Percentiles rank a stretch among this genome's conserved stretches.
Conservation (phyloP, 2,329 filamentous ascomycete genomes). For the Hypoxylon sp. region DNA sequence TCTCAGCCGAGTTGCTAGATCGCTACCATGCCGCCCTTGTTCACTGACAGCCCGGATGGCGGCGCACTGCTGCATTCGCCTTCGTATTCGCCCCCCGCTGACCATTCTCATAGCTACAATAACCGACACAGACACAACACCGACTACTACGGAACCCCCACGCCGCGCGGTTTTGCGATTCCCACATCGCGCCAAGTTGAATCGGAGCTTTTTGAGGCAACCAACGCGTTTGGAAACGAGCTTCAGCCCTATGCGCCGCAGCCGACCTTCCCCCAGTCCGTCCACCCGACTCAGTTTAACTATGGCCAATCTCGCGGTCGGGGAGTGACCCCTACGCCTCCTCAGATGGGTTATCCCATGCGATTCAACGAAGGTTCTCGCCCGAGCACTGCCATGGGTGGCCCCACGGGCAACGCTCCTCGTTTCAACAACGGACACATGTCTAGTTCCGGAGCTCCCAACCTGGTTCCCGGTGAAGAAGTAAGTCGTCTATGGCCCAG, state of each 20-base stretch:
- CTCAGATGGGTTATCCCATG: background rate
- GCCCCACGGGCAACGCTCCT: background rate
- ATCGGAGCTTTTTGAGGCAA: conserved; percentile 3
- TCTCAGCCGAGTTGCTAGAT: background rate
- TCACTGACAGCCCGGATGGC: conserved; percentile 18
- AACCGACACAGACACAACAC: too few species aligned
- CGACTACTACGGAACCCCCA: too few species aligned
- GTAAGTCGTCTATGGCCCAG: conserved; percentile 16
- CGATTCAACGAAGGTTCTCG: background rate
- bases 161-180: too few species aligned
- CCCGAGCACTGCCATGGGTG: too few species aligned
- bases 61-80: conserved; percentile 34
- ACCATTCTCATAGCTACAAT: too few species aligned
- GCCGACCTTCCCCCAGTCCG: conserved; percentile 8
- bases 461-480: conserved; percentile 7
- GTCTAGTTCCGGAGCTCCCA: too few species aligned
- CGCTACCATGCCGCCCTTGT: background rate
- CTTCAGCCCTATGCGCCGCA: background rate
- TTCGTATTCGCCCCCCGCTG: background rate
- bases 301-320: conserved; percentile 5
- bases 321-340: background rate
- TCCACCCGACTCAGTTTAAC: background rate
- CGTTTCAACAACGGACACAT: too few species aligned
- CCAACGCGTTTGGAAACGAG: conserved; percentile 1
- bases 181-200: background rate